These are phyloP conservation scores for Rubroboletus pulcherrimus DNA, from an alignment of 768 basidiomycete genomes.

Conservation along the genomic window DNA sequence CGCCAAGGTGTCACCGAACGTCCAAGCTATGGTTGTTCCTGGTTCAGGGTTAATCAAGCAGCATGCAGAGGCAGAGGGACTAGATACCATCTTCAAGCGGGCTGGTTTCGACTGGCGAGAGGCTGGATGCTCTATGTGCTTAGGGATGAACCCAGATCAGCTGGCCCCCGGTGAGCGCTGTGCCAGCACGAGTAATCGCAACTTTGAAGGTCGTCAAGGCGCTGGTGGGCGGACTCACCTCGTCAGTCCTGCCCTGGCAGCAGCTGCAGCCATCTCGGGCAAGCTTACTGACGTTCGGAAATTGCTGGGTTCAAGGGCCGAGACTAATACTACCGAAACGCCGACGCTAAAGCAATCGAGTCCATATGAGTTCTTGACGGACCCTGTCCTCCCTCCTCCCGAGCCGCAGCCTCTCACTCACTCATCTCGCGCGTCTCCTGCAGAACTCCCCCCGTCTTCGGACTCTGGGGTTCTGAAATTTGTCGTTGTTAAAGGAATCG, in stretches of 20 bases:
- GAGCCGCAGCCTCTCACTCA: constrained; percentile 39
- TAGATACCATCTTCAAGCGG: constrained; percentile 81
- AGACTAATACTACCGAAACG: constrained; percentile 38
- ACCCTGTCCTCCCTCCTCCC: constrained; percentile 56
- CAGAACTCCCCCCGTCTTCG: constrained; percentile 38
- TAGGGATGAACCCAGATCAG: constrained; percentile 95
- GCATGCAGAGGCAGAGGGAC: constrained; percentile 86
- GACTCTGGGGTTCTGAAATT: constrained; percentile 59
- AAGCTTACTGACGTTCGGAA: constrained; percentile 83
- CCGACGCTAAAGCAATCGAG: constrained; percentile 66
- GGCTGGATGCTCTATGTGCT: constrained; percentile 94
- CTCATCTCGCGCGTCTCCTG: constrained; percentile 29
- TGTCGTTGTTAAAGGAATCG: constrained; percentile 65
- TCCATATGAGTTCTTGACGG: constrained; percentile 74
- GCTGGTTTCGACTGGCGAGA: constrained; percentile 96
- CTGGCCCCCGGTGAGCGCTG: constrained; percentile 79
- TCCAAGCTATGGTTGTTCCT: constrained; percentile 89
- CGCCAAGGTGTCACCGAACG: constrained; percentile 66
- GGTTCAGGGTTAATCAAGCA: constrained; percentile 89
- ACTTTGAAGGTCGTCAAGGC: constrained; percentile 89
- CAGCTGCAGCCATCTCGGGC: constrained; percentile 84
- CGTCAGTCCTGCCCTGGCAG: constrained; percentile 89
- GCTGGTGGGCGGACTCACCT: constrained; percentile 89
- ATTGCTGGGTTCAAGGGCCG: constrained; percentile 49
- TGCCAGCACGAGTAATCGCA: constrained; percentile 89